A percentile compares a stretch with the other conserved stretches of the same genome.
These are phyloP conservation scores for Pseudogymnoascus sp. DNA, from an alignment of 2,329 filamentous ascomycete species.

Conservation along the genomic window DNA sequence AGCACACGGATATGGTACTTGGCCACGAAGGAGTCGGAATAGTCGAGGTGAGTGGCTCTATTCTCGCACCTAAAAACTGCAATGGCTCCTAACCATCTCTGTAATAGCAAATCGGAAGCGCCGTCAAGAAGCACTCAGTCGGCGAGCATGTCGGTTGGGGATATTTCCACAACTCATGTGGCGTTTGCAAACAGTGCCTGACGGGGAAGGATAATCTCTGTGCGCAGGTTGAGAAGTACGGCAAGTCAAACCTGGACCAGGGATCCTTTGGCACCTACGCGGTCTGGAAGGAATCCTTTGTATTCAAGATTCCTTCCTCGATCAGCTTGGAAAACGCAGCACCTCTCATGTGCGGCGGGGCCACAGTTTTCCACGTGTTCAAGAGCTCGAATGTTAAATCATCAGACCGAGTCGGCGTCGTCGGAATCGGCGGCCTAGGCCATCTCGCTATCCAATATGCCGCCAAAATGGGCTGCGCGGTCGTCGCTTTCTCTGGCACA, in stretches of 20 bases:
- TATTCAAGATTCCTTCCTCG: constrained; percentile 33
- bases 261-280: constrained; percentile 37
- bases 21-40: constrained; percentile 46
- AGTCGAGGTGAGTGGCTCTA: constrained; percentile 28
- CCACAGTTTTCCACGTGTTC: constrained; percentile 34
- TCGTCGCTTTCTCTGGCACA: constrained; percentile 50
- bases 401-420: constrained; percentile 30
- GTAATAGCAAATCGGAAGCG: constrained; percentile 31
- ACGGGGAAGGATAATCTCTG: constrained; percentile 39
- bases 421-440: constrained; percentile 55
- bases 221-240: constrained; percentile 35
- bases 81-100: constrained; percentile 6
- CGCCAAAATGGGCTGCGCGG: constrained; percentile 52
- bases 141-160: constrained; percentile 44
- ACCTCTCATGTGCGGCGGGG: constrained; percentile 41
- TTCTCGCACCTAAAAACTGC: neutral
- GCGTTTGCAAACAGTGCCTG: constrained; percentile 38
- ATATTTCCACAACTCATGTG: constrained; percentile 35
- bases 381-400: constrained; percentile 30
- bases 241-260: constrained; percentile 37
- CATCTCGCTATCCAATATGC: constrained; percentile 58
- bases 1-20: constrained; percentile 32
- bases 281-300: constrained; percentile 34
- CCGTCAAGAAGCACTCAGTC: constrained; percentile 33
- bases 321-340: constrained; percentile 35